These are phyloP conservation scores for Colletotrichum orbiculare DNA, from an alignment of 2,329 filamentous ascomycete species.

Conservation along the genomic window DNA sequence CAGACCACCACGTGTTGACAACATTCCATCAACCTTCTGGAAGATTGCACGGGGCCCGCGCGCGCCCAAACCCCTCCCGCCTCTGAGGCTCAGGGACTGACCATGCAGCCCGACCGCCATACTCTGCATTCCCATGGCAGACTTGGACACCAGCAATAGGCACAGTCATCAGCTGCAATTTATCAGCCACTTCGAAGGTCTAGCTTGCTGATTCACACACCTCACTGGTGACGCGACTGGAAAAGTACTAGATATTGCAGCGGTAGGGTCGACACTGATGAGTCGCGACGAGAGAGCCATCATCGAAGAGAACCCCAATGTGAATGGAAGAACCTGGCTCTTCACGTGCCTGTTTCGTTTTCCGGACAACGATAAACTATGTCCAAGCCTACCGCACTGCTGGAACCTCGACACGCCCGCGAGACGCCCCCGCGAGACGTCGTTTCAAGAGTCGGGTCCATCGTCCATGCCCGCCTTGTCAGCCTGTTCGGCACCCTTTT, in stretches of 20 bases:
- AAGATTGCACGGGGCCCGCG: not conserved
- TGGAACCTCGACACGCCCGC: not conserved
- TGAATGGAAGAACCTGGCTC: not conserved
- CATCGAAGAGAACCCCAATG: too few relatives aligned
- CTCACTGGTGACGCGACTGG: not conserved
- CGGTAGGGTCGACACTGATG: too few relatives aligned
- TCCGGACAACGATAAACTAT: not conserved
- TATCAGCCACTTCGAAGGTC: not conserved
- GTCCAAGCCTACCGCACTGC: not conserved
- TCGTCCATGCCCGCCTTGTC: conserved; percentile 4
- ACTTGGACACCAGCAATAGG: conserved; percentile 4
- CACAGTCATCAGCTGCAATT: too few relatives aligned
- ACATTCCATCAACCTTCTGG: conserved; percentile 3
- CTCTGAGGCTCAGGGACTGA: not conserved
- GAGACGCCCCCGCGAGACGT: not conserved
- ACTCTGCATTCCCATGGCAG: too few relatives aligned
- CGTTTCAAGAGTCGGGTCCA: conserved; percentile 11
- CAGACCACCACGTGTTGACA: conserved; percentile 8
- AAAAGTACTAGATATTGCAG: too few relatives aligned
- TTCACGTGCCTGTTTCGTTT: conserved; percentile 6
- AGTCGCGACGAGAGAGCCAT: too few relatives aligned
- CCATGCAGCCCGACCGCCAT: not conserved
- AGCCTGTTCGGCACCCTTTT: not conserved
- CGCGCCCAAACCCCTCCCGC: too few relatives aligned
- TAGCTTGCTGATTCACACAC: too few relatives aligned